Conservation (phyloP, 225 moss, liverwort and hornwort genomes). For the Marchantia paleacea region DNA sequence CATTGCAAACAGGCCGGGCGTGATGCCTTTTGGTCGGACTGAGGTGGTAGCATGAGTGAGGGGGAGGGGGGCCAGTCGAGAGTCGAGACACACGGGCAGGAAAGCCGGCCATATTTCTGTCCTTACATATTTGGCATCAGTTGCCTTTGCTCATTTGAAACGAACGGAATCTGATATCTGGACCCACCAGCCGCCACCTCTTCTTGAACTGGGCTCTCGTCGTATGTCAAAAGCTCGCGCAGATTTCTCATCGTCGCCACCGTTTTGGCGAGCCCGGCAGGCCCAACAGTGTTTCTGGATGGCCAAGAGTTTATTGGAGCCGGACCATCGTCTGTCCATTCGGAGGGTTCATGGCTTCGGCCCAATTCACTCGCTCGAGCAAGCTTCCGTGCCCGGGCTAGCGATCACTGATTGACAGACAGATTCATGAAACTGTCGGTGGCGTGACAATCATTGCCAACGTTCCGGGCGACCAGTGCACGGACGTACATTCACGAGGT, state of each 20-base stretch:
- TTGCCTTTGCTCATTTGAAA: background rate
- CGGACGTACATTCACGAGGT: background rate
- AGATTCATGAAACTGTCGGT: background rate
- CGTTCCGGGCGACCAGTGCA: background rate
- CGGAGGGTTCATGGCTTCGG: too few species aligned
- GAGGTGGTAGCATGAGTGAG: too few species aligned
- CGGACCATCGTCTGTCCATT: too few species aligned
- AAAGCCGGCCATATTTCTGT: constrained; percentile 5
- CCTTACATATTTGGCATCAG: background rate
- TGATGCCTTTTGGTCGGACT: background rate
- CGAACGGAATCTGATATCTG: background rate
- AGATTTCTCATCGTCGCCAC: background rate
- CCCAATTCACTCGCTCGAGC: too few species aligned
- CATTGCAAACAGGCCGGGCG: background rate
- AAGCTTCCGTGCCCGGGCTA: too few species aligned
- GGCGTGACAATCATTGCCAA: background rate
- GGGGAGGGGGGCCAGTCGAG: background rate
- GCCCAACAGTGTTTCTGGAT: background rate
- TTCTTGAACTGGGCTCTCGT: background rate
- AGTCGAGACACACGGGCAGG: background rate
- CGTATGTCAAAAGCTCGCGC: background rate
- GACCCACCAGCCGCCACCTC: constrained; percentile 5
- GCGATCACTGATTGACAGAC: background rate
- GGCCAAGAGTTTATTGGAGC: too few species aligned
- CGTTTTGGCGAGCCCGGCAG: background rate